phyloP scores from a whole-genome alignment of 2,329 filamentous ascomycete species.

The Ophiostoma sp. region DNA sequence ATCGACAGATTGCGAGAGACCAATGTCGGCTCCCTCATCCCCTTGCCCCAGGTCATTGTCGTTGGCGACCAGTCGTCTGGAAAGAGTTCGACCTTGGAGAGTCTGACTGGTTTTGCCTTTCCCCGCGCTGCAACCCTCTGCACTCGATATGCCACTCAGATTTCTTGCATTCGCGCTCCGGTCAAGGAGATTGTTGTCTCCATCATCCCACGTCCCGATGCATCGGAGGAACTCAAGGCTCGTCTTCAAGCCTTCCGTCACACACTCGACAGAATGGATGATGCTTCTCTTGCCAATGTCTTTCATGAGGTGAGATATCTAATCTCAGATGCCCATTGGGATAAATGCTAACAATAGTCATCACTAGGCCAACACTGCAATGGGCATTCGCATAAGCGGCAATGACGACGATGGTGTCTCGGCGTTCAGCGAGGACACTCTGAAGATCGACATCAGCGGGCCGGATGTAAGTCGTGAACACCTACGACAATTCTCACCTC shows the following conservation, averaged over 20 bases:
- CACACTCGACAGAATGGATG: constrained; percentile 32
- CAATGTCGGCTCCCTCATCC: constrained; percentile 33
- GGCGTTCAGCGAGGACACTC: constrained; percentile 49
- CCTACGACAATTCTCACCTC: too few species aligned
- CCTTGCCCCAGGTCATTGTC: constrained; percentile 60
- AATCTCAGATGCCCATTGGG: neutral
- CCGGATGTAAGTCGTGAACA: too few species aligned
- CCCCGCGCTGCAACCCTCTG: constrained; percentile 31
- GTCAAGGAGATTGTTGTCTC: constrained; percentile 34
- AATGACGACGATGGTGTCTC: neutral
- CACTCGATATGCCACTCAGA: constrained; percentile 36
- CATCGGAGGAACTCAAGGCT: constrained; percentile 27
- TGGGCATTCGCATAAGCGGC: constrained; percentile 44
- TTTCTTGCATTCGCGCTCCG: constrained; percentile 35
- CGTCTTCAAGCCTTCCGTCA: constrained; percentile 35
- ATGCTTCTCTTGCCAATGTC: constrained; percentile 40
- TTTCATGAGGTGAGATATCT: constrained; percentile 42
- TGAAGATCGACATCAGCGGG: constrained; percentile 48
- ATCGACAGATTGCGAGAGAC: constrained; percentile 35
- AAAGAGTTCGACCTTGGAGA: constrained; percentile 73
- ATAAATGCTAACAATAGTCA: neutral
- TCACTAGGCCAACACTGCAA: constrained; percentile 43
- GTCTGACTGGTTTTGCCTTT: constrained; percentile 36
- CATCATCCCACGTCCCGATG: constrained; percentile 33
- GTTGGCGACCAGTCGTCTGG: constrained; percentile 74